Evolutionary conservation across 2,329 filamentous ascomycete species (phyloP), one percentile per base, ranked within the genome.

Genomic region (Ramularia collo-cygni): DNA sequence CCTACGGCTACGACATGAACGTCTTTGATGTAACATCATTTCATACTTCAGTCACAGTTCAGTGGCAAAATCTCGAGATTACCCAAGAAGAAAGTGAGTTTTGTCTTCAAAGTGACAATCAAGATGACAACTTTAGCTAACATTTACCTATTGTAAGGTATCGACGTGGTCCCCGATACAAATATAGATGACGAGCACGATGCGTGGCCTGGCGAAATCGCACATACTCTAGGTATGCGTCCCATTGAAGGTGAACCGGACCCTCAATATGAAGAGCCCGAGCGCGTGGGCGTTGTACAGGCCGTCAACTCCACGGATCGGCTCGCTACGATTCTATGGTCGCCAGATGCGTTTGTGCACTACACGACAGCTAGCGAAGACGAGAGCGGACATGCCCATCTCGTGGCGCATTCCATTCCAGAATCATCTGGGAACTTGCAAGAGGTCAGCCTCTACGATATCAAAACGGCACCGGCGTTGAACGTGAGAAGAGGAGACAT

Each of bases 361-460:
- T 79, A 79, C 52, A 71, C 77, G 34, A 68, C 75, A 28, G 61
- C 61, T 37, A 64, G 64, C 2, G 68, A 69, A 28, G 60, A 66
- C 14, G 66, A 65, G 59, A 66, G 36, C 58, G 63, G 30, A 57
- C 66, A 42, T 64, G 64, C 35, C 3, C 38, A 40, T 15, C 18
- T 59, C 3, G 27, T 58, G 3, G 40, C 43, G 17, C 42, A 50
- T 37, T 19, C 42, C 8, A 42, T 47, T 8, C 35, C 31, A 3
- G 29, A 26, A n/a, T 16, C 14, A 3, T 14, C 8, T 9, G 53
- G 48, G 3, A 40, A 51, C 4, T 51, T 62, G 19, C 70, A 75
- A 48, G 69, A 76, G 28, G 66, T 78, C 17, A 78, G 75, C 42
- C 52, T 79, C 28, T 79, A 79, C 53, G 76, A 80, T 45, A 68